Evolutionary conservation across 257 asterid species (phyloP).

Genomic region (Cynanchum wilfordii): DNA sequence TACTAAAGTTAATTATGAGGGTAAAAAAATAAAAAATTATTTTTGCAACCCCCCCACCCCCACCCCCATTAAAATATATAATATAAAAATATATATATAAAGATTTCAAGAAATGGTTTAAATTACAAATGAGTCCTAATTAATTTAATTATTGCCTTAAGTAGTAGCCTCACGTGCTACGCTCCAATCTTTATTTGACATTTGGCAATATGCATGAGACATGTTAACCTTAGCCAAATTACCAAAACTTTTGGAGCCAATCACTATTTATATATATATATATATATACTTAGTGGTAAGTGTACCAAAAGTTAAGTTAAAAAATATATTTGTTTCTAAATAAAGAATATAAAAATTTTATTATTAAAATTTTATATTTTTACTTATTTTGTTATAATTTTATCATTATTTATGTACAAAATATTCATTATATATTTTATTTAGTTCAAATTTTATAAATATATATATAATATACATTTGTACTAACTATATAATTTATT

Average conservation of each 20-base stretch:
- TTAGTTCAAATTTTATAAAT: too few relatives aligned
- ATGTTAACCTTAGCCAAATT: conserved; percentile 26
- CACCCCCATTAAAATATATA: conserved; percentile 2
- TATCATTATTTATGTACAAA: too few relatives aligned
- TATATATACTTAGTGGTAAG: too few relatives aligned
- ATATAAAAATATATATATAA: conserved; percentile 24
- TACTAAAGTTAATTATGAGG: conserved; percentile 21
- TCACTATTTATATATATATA: neutral
- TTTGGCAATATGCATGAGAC: neutral
- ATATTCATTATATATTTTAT: too few relatives aligned
- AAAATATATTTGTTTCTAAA: too few relatives aligned
- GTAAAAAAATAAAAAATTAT: neutral
- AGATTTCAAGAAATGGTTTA: neutral
- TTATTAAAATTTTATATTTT: too few relatives aligned
- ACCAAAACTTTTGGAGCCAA: conserved; percentile 12
- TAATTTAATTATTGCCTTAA: conserved; percentile 23
- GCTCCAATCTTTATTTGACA: conserved; percentile 30
- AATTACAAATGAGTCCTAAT: conserved; percentile 18
- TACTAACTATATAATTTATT: too few relatives aligned
- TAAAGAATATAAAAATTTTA: too few relatives aligned
- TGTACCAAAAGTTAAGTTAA: too few relatives aligned
- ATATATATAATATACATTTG: too few relatives aligned
- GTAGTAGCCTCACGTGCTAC: conserved; percentile 51
- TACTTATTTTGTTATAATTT: too few relatives aligned
- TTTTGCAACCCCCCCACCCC: too few relatives aligned